Conservation (phyloP, 2,329 filamentous ascomycete genomes). For the Diplocarpon rosae region DNA sequence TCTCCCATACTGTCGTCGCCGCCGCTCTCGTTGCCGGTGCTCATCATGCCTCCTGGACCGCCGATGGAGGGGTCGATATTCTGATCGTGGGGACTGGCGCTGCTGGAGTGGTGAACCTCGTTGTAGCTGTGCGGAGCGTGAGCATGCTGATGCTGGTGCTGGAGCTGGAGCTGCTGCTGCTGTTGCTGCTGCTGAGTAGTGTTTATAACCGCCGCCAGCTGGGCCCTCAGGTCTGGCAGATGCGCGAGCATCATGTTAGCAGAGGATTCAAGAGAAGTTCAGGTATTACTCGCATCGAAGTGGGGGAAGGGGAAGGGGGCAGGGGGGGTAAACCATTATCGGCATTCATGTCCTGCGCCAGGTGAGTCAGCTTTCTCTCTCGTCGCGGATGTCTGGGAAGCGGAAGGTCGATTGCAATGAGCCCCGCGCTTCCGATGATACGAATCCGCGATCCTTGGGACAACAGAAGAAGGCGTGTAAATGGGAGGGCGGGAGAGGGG, state of each 20-base stretch:
- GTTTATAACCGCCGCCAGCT: constrained; percentile 27
- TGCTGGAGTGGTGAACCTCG: constrained; percentile 24
- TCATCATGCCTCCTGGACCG: constrained; percentile 24
- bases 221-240: constrained; percentile 27
- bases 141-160: neutral
- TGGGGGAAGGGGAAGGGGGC: constrained; percentile 1
- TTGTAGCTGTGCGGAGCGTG: constrained; percentile 25
- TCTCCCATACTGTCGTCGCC: constrained; percentile 30
- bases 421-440: neutral
- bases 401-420: neutral
- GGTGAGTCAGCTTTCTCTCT: constrained; percentile 17
- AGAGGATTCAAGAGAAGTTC: neutral
- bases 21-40: constrained; percentile 23
- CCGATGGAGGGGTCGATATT: constrained; percentile 29
- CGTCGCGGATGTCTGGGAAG: neutral
- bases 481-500: constrained; percentile 8
- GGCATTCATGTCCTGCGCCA: constrained; percentile 23
- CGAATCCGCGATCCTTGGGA: too few species aligned
- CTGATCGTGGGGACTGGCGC: constrained; percentile 25
- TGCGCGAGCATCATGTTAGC: constrained; percentile 25
- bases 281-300: constrained; percentile 7
- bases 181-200: constrained; percentile 4
- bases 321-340: constrained; percentile 20
- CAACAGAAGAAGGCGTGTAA: neutral
- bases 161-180: neutral